A percentile compares a stretch with the other conserved stretches of the same genome.
Evolutionary conservation across 1,284 basidiomycete species (phyloP).

Genomic region (Lentinus polychrous): DNA sequence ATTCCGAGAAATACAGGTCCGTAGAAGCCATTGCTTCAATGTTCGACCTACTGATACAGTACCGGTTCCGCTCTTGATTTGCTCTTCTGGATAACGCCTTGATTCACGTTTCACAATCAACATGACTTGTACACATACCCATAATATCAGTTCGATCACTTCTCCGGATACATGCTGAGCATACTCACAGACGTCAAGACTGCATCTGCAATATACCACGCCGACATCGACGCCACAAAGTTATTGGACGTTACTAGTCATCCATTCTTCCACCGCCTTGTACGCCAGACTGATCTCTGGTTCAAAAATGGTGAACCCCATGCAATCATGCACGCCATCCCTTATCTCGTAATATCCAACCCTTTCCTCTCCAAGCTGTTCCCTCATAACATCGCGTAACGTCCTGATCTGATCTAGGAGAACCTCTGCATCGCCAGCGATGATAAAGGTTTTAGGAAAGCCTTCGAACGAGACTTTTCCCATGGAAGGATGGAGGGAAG

Average conservation of each 20-base stretch:
- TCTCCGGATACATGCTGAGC: no score
- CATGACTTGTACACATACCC: no score
- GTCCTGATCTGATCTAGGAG: slow-evolving; percentile 40
- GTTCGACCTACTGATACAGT: no score
- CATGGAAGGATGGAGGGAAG: slow-evolving; percentile 33
- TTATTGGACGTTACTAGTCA: background rate
- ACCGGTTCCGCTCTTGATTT: no score
- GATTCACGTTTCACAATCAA: no score
- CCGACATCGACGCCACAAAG: no score
- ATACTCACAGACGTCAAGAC: no score
- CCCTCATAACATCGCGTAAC: slow-evolving; percentile 19
- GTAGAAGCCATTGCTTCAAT: no score
- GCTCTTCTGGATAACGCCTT: no score
- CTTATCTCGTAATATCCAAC: slow-evolving; percentile 41
- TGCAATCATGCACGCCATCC: slow-evolving; percentile 24
- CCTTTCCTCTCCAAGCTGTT: slow-evolving; percentile 41
- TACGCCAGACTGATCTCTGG: slow-evolving; percentile 6
- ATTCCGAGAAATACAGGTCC: no score
- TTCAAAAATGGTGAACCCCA: slow-evolving; percentile 1
- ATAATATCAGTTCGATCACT: no score
- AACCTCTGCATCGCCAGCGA: slow-evolving; percentile 45
- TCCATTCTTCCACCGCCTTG: background rate
- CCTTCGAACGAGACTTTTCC: slow-evolving; percentile 34
- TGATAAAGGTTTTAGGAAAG: slow-evolving; percentile 50
- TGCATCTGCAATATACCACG: no score